A percentile compares a stretch with the other conserved stretches of the same genome.
phyloP scores from a whole-genome alignment of 768 basidiomycete genomes.

The Phaeolepiota aurea region DNA sequence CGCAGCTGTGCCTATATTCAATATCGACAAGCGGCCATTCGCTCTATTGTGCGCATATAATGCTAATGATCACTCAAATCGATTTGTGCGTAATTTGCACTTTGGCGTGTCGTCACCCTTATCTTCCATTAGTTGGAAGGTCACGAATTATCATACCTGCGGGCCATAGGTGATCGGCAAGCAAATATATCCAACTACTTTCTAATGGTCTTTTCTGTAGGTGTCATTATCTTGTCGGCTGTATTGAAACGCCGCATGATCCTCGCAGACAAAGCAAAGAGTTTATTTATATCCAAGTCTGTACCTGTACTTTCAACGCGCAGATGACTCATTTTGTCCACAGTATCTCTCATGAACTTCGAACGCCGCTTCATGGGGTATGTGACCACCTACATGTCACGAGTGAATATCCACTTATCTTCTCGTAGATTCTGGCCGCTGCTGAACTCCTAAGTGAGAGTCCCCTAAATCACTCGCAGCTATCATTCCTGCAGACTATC shows the following conservation, averaged over 20 bases:
- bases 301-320: slow-evolving; percentile 13
- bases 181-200: background rate
- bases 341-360: slow-evolving; percentile 86
- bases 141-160: slow-evolving; percentile 83
- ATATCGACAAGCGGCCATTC: slow-evolving; percentile 88
- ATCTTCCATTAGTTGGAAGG: slow-evolving; percentile 59
- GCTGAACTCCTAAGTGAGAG: slow-evolving; percentile 89
- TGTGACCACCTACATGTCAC: slow-evolving; percentile 16
- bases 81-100: slow-evolving; percentile 50
- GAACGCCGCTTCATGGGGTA: slow-evolving; percentile 88
- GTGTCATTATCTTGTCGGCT: slow-evolving; percentile 89
- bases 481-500: slow-evolving; percentile 85
- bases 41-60: slow-evolving; percentile 90
- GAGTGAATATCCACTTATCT: background rate
- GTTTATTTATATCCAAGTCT: slow-evolving; percentile 86
- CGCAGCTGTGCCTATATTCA: slow-evolving; percentile 84
- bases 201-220: slow-evolving; percentile 20
- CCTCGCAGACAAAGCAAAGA: slow-evolving; percentile 90
- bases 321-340: background rate
- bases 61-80: slow-evolving; percentile 68
- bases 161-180: slow-evolving; percentile 63
- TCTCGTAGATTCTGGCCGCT: slow-evolving; percentile 70
- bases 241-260: slow-evolving; percentile 91
- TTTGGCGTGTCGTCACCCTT: slow-evolving; percentile 6
- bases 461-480: slow-evolving; percentile 69